Evolutionary conservation across 2,329 filamentous ascomycete genomes (phyloP).

Genomic region (Rhinocladiella mackenziei): DNA sequence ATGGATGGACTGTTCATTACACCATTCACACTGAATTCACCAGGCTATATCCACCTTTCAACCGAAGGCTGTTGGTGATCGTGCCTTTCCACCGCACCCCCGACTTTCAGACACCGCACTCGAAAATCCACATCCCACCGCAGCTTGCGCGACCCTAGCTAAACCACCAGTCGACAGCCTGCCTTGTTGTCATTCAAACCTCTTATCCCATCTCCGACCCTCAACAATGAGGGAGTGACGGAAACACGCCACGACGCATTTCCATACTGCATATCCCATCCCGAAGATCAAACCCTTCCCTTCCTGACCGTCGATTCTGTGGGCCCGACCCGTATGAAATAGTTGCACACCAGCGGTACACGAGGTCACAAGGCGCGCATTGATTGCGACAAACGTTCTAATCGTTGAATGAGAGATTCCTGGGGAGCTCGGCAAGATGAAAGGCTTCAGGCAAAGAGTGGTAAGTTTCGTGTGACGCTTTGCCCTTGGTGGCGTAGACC

Average conservation of each 20-base stretch:
- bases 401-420: conserved; percentile 9
- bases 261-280: conserved; percentile 3
- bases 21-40: conserved; percentile 5
- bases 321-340: conserved; percentile 13
- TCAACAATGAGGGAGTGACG: conserved; percentile 13
- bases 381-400: conserved; percentile 7
- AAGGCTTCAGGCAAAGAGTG: conserved; percentile 95
- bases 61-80: background rate
- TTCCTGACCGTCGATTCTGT: background rate
- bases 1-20: conserved; percentile 13
- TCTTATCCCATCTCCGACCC: background rate
- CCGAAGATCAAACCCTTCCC: background rate
- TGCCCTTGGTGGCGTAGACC: background rate
- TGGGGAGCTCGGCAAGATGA: conserved; percentile 64
- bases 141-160: conserved; percentile 2
- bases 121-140: background rate
- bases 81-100: background rate
- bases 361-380: conserved; percentile 16
- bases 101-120: background rate
- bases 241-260: background rate
- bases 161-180: conserved; percentile 8
- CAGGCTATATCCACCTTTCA: background rate
- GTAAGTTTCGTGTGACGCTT: conserved; percentile 55
- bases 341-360: conserved; percentile 1
- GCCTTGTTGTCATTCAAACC: conserved; percentile 6